Conservation (phyloP, 768 basidiomycete genomes). For the Rhodotorula paludigena region DNA sequence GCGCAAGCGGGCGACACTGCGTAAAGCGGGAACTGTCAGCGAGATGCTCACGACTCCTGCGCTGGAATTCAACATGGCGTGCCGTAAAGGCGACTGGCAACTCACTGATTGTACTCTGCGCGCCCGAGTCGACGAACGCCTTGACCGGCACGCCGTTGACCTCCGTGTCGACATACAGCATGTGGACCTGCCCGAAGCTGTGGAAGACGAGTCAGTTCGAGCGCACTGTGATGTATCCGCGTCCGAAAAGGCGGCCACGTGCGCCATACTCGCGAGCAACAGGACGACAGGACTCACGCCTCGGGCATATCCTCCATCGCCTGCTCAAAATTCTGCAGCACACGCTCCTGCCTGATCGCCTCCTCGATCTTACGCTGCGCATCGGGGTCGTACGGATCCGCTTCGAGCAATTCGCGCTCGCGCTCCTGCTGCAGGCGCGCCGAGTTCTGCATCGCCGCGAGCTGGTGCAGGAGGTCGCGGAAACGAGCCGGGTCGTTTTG, state of each 20-base stretch:
- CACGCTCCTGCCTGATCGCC: constrained; percentile 78
- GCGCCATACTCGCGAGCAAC: too few relatives aligned
- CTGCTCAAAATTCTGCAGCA: constrained; percentile 86
- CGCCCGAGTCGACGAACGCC: constrained; percentile 97
- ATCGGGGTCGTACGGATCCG: constrained; percentile 85
- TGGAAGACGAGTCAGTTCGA: not conserved
- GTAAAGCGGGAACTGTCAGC: not conserved
- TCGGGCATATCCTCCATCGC: constrained; percentile 61
- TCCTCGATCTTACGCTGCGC: constrained; percentile 92
- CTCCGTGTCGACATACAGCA: constrained; percentile 93
- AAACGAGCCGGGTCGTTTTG: constrained; percentile 66
- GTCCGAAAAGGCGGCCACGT: too few relatives aligned
- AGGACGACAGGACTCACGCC: constrained; percentile 47
- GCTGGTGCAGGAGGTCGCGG: constrained; percentile 60
- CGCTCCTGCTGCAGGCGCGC: constrained; percentile 57
- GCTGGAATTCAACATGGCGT: too few relatives aligned
- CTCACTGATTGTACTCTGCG: constrained; percentile 92
- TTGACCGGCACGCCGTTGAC: constrained; percentile 86
- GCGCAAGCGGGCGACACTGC: constrained; percentile 23
- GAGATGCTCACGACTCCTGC: not conserved
- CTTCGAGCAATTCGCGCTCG: constrained; percentile 61
- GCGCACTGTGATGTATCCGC: too few relatives aligned
- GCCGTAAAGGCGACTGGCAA: not conserved
- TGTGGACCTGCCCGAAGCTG: constrained; percentile 82
- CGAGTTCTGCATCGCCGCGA: constrained; percentile 42